A percentile compares a stretch with the other conserved stretches of the same genome.
Conservation (phyloP, 1,139 yeast genomes). For the Pichia sp. region DNA sequence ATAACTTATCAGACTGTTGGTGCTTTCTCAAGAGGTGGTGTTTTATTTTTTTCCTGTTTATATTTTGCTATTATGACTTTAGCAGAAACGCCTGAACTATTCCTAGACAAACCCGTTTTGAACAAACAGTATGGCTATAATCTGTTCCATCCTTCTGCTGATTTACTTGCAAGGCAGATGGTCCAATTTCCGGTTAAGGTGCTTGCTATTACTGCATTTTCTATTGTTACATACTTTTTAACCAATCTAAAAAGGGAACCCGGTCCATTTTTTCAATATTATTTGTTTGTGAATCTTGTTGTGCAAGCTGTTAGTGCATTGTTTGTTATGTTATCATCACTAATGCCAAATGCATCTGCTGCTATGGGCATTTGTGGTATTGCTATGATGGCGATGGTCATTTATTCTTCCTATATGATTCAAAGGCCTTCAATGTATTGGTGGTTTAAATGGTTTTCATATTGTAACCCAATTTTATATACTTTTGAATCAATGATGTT, state of each 20-base stretch:
- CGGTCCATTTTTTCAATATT: conserved; percentile 38
- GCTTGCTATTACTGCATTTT: conserved; percentile 32
- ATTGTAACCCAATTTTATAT: conserved; percentile 48
- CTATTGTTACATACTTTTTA: conserved; percentile 36
- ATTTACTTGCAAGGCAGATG: conserved; percentile 37
- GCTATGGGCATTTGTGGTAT: conserved; percentile 51
- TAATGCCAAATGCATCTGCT: conserved; percentile 38
- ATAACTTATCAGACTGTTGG: conserved; percentile 30
- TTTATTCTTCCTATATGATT: conserved; percentile 52
- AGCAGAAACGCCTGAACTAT: conserved; percentile 38
- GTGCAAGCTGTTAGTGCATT: conserved; percentile 35
- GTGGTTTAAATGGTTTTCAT: conserved; percentile 59
- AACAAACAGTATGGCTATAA: conserved; percentile 40
- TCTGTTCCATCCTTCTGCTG: conserved; percentile 41
- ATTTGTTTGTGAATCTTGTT: conserved; percentile 38
- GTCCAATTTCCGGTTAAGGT: conserved; percentile 37
- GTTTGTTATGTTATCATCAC: conserved; percentile 45
- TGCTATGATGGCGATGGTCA: conserved; percentile 37
- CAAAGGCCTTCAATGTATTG: conserved; percentile 55
- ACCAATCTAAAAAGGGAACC: conserved; percentile 36
- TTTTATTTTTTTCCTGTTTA: conserved; percentile 38
- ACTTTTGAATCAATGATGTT: conserved; percentile 50
- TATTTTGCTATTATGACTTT: conserved; percentile 38
- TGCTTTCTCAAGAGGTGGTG: conserved; percentile 36
- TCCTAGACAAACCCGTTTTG: conserved; percentile 38